Evolutionary conservation across 768 basidiomycete genomes (phyloP), one percentile per base, ranked within the genome.

Genomic region (Rhizopogon sp.): DNA sequence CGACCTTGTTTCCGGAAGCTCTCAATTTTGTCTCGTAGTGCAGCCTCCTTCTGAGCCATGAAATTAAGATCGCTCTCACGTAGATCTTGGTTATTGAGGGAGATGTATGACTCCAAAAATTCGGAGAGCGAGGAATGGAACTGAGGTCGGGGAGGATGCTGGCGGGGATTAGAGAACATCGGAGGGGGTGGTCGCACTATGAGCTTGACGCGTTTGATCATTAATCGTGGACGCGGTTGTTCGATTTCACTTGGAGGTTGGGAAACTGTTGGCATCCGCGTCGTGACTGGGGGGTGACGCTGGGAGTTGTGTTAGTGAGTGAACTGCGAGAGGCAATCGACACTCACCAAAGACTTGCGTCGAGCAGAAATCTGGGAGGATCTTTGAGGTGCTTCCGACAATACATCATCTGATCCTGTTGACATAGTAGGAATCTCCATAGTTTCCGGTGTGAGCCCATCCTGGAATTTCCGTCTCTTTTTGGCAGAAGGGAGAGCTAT

Each of bases 121-220:
- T 72, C 61, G 8, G 72, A 59, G 9, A 94, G 67, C 1, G 88
- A 87, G 0, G 76, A 74, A 13, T 75, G 76, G 60, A 79, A 78
- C 45, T 72, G 72, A 0, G 84, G 72, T 0, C 72, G 70, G 0
- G 79, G 75, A 1, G 90, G 87, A 10, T 75, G 74, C 64, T 97
- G 93, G 11, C 65, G 66, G 0, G 88, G 92, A 66, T 86, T 80
- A 11, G 90, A 81, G 42, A 83, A 72, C 2, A 72, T 64, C 3
- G 82, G 82, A 1, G 79, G 77, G 6, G 88, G 89, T 11, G 73
- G 74, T 39, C 85, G 79, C 13, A 92, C 85, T 45, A 89, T 78
- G 54, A 88, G 74, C 5, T 68, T 81, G 46, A 90, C 75, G 51
- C 89, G 82, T 64, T 79, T 84, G 55, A 90, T 76, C 31, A 64